Evolutionary conservation across 2,329 filamentous ascomycete genomes (phyloP), one percentile per base, ranked within the genome.

Genomic region (Bretziella fagacearum): DNA sequence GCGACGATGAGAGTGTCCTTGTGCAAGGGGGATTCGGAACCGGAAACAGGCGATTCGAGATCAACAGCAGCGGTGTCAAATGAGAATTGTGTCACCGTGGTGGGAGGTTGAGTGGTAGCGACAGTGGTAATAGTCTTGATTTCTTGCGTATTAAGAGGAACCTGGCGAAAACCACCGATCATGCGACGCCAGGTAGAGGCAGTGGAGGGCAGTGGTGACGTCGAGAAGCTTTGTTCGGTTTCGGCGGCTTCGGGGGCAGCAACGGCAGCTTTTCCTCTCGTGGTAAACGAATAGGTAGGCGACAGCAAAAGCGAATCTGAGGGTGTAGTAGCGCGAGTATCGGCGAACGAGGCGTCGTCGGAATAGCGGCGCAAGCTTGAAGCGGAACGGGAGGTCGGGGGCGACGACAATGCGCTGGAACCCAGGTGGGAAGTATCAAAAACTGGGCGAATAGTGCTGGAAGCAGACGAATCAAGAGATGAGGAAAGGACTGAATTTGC

Each of bases 151-250:
- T 63, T 65, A 25, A 59, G 61, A 37, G 63, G 60, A 15, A 74
- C 69, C 56, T 71, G 71, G 47, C 71, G 71, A 49, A 75, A 56
- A 46, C 71, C 71, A 53, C 72, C 70, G 40, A 68, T 62, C 57
- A 75, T 63, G 53, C 67, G 68, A 54, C 71, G 69, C 56, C 68
- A 72, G 65, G 68, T 72, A 7, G 49, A 47, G 22, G 43, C 39
- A 10, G 44, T 46, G 70, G 65, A 13, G 56, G 53, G 15, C 51
- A 48, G 39, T 46, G 27, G 52, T 44, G 44, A 51, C n/a, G 52
- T 45, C 1, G 52, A 52, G 17, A 20, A 22, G 23, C 23, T 36
- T 1, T 32, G 2, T 3, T 44, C 45, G 18, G 26, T 8, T n/a
- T 36, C 33, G n/a, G 46, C 36, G 20, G 29, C 30, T 25, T 41